Evolutionary conservation across 805 yeast species (phyloP).

Genomic region (Ogataea pilisensis): DNA sequence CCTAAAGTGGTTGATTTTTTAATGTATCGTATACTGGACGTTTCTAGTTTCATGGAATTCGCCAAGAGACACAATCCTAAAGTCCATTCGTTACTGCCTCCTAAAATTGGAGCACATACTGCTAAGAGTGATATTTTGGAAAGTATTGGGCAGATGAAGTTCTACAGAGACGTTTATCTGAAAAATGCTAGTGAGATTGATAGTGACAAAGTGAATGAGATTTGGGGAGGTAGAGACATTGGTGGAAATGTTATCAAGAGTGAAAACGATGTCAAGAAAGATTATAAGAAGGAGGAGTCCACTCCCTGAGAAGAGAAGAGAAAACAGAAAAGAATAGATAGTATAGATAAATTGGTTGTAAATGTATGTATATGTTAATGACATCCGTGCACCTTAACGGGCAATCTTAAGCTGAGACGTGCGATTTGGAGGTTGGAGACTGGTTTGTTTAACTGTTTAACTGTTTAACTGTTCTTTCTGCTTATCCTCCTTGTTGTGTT

Average conservation of each 20-base stretch:
- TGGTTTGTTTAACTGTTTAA: too few relatives aligned
- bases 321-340: too few relatives aligned
- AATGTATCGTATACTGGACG: slow-evolving; percentile 83
- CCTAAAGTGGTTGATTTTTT: slow-evolving; percentile 62
- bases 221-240: slow-evolving; percentile 1
- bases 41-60: slow-evolving; percentile 79
- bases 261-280: background rate
- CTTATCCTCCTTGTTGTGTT: too few relatives aligned
- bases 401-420: too few relatives aligned
- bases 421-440: too few relatives aligned
- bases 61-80: slow-evolving; percentile 72
- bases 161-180: slow-evolving; percentile 69
- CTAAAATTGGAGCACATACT: slow-evolving; percentile 71
- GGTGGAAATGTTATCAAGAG: background rate
- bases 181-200: slow-evolving; percentile 19
- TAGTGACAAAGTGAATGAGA: background rate
- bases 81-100: slow-evolving; percentile 53
- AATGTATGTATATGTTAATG: too few relatives aligned
- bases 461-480: too few relatives aligned
- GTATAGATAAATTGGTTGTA: too few relatives aligned
- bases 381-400: too few relatives aligned
- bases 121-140: slow-evolving; percentile 87
- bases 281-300: background rate
- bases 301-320: too few relatives aligned
- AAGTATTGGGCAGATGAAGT: slow-evolving; percentile 76